Conservation (phyloP, 176 grass and related monocot genomes). For the Alloteropsis semialata region DNA sequence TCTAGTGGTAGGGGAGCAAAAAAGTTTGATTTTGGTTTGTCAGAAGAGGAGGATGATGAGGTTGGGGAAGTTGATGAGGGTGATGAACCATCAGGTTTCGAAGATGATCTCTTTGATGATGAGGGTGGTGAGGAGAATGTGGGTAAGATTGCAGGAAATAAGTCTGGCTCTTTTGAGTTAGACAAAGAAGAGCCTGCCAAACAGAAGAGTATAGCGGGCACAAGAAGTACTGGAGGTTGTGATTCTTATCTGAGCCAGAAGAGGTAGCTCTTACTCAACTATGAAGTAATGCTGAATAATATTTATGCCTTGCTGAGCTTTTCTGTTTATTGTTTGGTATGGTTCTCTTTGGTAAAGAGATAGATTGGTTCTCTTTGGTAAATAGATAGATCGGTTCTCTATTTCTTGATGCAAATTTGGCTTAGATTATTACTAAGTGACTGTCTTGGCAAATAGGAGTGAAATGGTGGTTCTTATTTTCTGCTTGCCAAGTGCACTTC, state of each 20-base stretch:
- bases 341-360: background rate
- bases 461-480: background rate
- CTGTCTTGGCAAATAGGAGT: background rate
- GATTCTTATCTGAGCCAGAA: conserved; percentile 90
- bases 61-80: conserved; percentile 37
- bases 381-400: background rate
- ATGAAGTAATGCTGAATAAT: background rate
- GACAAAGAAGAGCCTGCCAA: conserved; percentile 35
- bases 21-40: conserved; percentile 23
- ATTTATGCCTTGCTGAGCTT: background rate
- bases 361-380: background rate
- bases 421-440: background rate
- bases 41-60: conserved; percentile 50
- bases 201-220: conserved; percentile 6
- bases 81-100: conserved; percentile 52
- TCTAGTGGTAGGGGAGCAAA: conserved; percentile 31
- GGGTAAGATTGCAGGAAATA: conserved; percentile 5
- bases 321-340: background rate
- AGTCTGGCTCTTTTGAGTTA: conserved; percentile 10
- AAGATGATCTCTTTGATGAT: conserved; percentile 44
- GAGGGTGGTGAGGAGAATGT: conserved; percentile 35
- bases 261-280: conserved; percentile 50
- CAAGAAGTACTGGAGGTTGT: conserved; percentile 21
- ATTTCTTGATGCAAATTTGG: background rate
- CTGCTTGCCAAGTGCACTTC: background rate